These are phyloP conservation scores for Patellifolia procumbens DNA, from an alignment of 179 eudicot genomes.

Conservation along the genomic window DNA sequence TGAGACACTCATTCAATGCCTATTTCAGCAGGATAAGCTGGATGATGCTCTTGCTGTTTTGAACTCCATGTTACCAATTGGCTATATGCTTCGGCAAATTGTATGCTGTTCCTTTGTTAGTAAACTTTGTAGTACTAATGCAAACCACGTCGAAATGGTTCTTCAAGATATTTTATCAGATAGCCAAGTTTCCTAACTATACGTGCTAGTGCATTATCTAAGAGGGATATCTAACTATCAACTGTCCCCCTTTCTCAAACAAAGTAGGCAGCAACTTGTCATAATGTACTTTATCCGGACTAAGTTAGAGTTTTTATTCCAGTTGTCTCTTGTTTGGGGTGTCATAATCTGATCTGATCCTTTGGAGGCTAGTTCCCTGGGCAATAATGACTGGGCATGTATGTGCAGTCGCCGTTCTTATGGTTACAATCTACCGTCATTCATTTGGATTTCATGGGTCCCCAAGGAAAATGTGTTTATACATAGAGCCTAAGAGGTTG, in stretches of 20 bases:
- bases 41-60: slow-evolving; percentile 51
- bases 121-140: slow-evolving; percentile 39
- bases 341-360: not conserved
- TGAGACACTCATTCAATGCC: slow-evolving; percentile 42
- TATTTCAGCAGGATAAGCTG: slow-evolving; percentile 40
- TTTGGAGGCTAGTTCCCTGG: not conserved
- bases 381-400: slow-evolving; percentile 1
- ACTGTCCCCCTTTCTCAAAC: slow-evolving; percentile 3
- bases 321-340: not conserved
- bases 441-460: not conserved
- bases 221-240: not conserved
- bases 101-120: slow-evolving; percentile 35
- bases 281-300: not conserved
- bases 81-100: slow-evolving; percentile 36
- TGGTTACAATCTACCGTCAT: not conserved
- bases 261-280: not conserved
- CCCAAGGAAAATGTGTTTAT: not conserved
- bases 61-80: slow-evolving; percentile 45
- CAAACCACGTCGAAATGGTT: slow-evolving; percentile 29
- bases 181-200: slow-evolving; percentile 20
- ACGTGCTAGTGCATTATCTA: not conserved
- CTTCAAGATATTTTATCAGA: slow-evolving; percentile 31
- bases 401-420: not conserved
- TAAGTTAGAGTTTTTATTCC: not conserved
- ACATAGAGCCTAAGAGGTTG: too few species aligned